These are phyloP conservation scores for Teratosphaeriaceae sp. DNA, from an alignment of 2,329 filamentous ascomycete genomes.

Conservation along the genomic window DNA sequence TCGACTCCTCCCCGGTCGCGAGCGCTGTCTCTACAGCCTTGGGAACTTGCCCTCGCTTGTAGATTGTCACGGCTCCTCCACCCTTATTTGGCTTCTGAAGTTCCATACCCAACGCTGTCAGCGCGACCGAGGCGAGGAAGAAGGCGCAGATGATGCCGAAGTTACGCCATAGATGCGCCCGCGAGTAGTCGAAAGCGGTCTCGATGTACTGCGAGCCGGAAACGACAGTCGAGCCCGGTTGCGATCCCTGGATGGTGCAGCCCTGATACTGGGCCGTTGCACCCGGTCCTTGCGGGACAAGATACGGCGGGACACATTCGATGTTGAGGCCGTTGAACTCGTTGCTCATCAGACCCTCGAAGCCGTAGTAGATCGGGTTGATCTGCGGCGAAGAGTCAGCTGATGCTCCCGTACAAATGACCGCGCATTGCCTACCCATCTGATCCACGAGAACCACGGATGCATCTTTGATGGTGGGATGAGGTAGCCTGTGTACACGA, in stretches of 20 bases:
- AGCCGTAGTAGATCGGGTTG: slow-evolving; percentile 60
- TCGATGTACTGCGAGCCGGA: slow-evolving; percentile 49
- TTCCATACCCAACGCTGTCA: slow-evolving; percentile 35
- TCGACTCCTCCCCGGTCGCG: slow-evolving; percentile 51
- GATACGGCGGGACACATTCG: slow-evolving; percentile 47
- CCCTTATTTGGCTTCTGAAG: slow-evolving; percentile 51
- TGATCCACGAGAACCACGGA: slow-evolving; percentile 16
- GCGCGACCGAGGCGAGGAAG: slow-evolving; percentile 37
- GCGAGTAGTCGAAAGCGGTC: slow-evolving; percentile 50
- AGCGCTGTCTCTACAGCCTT: slow-evolving; percentile 56
- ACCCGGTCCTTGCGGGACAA: slow-evolving; percentile 31
- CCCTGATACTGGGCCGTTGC: slow-evolving; percentile 47
- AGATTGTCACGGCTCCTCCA: slow-evolving; percentile 57
- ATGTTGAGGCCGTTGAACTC: slow-evolving; percentile 58
- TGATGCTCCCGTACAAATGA: background rate
- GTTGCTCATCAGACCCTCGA: slow-evolving; percentile 62
- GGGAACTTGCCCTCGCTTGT: slow-evolving; percentile 61
- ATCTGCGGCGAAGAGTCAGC: background rate
- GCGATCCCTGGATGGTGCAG: slow-evolving; percentile 53
- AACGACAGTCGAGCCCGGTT: slow-evolving; percentile 47
- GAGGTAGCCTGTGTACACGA: slow-evolving; percentile 16
- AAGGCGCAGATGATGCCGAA: slow-evolving; percentile 49
- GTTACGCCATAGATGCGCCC: slow-evolving; percentile 55
- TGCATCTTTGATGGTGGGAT: slow-evolving; percentile 20
- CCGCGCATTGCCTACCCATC: slow-evolving; percentile 27